Base-by-base conservation (phyloP, 176 grass and related monocot genomes). In the Poa pratensis region DNA sequence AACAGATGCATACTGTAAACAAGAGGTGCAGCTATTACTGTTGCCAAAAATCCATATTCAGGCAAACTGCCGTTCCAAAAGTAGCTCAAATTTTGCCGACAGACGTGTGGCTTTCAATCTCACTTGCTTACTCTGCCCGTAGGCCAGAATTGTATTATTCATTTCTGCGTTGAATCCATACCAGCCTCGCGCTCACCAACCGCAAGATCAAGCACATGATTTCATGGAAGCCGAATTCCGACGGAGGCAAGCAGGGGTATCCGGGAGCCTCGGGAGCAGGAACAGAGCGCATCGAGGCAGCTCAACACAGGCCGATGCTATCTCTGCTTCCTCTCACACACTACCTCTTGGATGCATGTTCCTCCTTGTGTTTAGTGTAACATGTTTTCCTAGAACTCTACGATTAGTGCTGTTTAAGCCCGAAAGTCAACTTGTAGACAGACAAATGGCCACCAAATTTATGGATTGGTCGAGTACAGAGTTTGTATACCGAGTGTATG, bases 301-400 rank as follows among this genome's bases (percentile, higher is more conserved):
- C 69, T 9, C 59, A n/a, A 30, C 70, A 68, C 40, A 8, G 28
- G 19, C 61, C 83, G 13, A 81, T 69, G 88, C 11, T 50, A 43
- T 49, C 50, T 46, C 50, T 64, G 72, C 24, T 86, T 30, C 85
- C 59, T 32, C 5, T 23, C 81, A 19, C 11, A 13, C 64, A 73
- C 24, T 81, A 73, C 0, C 54, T 4, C 15, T 75, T 61, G 28
- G 61, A 26, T 72, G 88, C 88, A 82, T 82, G 84, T 73, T 54
- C 74, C 48, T 67, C 68, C 74, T 86, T 28, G 88, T 86, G 84
- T 72, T 73, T 79, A 72, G 46, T 23, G 74, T 16, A 86, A 2
- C 39, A 51, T 28, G 59, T 34, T 74, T 51, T 27, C 15, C 3
- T 73, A 73, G 0, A 8, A 26, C 39, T 72, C 40, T 16, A 48